phyloP scores from a whole-genome alignment of 2,329 filamentous ascomycete species.

The Calonectria pseudoreteaudii region DNA sequence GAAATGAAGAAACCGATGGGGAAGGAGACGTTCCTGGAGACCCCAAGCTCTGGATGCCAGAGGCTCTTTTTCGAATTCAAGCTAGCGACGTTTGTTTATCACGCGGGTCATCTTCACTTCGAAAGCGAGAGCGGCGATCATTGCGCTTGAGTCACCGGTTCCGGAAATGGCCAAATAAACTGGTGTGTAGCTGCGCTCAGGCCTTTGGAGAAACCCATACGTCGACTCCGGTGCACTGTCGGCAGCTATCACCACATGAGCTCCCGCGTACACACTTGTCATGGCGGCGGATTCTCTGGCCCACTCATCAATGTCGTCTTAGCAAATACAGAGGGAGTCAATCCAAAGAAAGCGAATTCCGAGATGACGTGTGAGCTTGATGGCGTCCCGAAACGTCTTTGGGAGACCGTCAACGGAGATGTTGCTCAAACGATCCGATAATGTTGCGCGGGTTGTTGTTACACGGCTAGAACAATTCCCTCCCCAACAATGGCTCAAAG shows the following conservation, averaged over 20 bases:
- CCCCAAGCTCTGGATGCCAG: conserved; percentile 23
- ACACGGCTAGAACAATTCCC: neutral
- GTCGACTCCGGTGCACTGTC: neutral
- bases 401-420: neutral
- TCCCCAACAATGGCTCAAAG: conserved; percentile 30
- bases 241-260: conserved; percentile 16
- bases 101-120: neutral
- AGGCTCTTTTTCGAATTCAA: neutral
- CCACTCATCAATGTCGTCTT: conserved; percentile 27
- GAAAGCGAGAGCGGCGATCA: neutral
- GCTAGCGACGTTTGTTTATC: neutral
- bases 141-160: neutral
- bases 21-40: conserved; percentile 23
- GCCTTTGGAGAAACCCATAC: neutral
- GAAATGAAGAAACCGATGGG: conserved; percentile 17
- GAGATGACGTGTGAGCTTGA: conserved; percentile 19
- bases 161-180: neutral
- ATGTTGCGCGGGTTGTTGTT: conserved; percentile 4
- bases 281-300: conserved; percentile 18
- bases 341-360: conserved; percentile 25
- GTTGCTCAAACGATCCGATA: conserved; percentile 1
- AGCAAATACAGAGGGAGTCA: conserved; percentile 24
- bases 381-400: conserved; percentile 23
- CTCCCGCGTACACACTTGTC: conserved; percentile 23
- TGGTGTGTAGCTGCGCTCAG: neutral